These are phyloP conservation scores for Mycena pura DNA, from an alignment of 768 basidiomycete genomes.

Conservation along the genomic window DNA sequence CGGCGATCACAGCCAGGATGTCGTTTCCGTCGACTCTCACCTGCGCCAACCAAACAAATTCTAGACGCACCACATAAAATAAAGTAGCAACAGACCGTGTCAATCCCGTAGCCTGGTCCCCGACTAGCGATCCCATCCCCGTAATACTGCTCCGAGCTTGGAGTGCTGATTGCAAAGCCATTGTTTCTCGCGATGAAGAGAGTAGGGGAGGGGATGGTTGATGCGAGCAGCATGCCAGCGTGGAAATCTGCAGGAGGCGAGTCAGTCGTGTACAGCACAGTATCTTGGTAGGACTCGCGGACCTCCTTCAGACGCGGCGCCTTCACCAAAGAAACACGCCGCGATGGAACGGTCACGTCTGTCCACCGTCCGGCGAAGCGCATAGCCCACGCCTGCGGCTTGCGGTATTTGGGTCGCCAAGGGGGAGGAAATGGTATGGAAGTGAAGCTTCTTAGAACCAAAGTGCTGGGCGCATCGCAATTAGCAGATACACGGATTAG, in stretches of 20 bases:
- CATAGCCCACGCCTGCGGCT: slow-evolving; percentile 92
- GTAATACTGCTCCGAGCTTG: slow-evolving; percentile 85
- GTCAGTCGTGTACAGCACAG: not conserved
- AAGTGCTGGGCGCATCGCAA: slow-evolving; percentile 65
- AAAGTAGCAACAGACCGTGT: slow-evolving; percentile 51
- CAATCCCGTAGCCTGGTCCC: slow-evolving; percentile 91
- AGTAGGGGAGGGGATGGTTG: slow-evolving; percentile 76
- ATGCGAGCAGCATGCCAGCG: slow-evolving; percentile 84
- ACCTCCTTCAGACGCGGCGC: slow-evolving; percentile 91
- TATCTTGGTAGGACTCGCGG: slow-evolving; percentile 17
- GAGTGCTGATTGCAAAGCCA: slow-evolving; percentile 95
- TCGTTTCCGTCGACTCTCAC: slow-evolving; percentile 95
- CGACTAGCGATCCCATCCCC: slow-evolving; percentile 94
- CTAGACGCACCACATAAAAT: too few relatives aligned
- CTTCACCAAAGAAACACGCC: slow-evolving; percentile 92
- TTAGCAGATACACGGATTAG: slow-evolving; percentile 10
- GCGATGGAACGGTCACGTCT: slow-evolving; percentile 78
- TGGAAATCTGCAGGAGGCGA: slow-evolving; percentile 74
- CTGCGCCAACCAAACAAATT: not conserved
- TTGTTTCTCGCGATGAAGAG: slow-evolving; percentile 83
- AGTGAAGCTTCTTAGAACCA: slow-evolving; percentile 83
- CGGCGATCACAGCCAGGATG: slow-evolving; percentile 79
- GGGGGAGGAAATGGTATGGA: slow-evolving; percentile 93
- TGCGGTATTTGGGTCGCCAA: slow-evolving; percentile 95
- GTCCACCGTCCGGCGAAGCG: slow-evolving; percentile 77